phyloP scores from a whole-genome alignment of 2,329 filamentous ascomycete genomes.

The Colletotrichum limetticola region DNA sequence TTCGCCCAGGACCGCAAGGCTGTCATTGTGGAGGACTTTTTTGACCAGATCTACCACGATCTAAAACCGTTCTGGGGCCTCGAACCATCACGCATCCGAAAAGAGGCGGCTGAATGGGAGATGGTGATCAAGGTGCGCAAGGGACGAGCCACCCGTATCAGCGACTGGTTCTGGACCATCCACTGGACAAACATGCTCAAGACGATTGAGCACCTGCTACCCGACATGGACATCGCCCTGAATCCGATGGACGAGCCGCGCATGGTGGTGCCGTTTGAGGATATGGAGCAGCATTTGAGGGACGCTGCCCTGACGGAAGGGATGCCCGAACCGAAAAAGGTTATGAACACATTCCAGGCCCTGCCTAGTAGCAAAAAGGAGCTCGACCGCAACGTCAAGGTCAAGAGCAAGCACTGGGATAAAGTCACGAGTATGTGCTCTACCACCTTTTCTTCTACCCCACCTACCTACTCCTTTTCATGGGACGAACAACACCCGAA shows the following conservation, averaged over 20 bases:
- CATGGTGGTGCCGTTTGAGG: constrained; percentile 71
- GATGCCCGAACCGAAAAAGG: constrained; percentile 55
- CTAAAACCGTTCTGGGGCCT: constrained; percentile 65
- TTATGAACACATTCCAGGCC: constrained; percentile 55
- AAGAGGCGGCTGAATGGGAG: constrained; percentile 64
- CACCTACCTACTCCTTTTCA: background rate
- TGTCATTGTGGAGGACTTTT: constrained; percentile 59
- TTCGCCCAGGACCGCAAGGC: constrained; percentile 55
- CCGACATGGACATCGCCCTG: constrained; percentile 75
- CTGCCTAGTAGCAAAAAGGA: constrained; percentile 51
- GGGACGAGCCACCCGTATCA: constrained; percentile 60
- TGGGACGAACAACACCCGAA: background rate
- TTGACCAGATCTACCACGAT: constrained; percentile 65
- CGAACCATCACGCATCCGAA: constrained; percentile 58
- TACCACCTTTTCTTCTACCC: background rate
- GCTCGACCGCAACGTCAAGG: constrained; percentile 46
- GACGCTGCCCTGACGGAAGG: constrained; percentile 60
- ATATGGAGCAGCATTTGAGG: constrained; percentile 64
- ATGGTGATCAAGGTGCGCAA: constrained; percentile 71
- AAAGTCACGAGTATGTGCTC: constrained; percentile 56
- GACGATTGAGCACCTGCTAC: constrained; percentile 64
- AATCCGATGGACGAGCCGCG: constrained; percentile 77
- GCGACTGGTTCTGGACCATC: constrained; percentile 68
- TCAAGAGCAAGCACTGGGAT: constrained; percentile 58
- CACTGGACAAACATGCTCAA: constrained; percentile 66